phyloP scores from a whole-genome alignment of 1,284 basidiomycete species.

The Ustilago cynodontis region DNA sequence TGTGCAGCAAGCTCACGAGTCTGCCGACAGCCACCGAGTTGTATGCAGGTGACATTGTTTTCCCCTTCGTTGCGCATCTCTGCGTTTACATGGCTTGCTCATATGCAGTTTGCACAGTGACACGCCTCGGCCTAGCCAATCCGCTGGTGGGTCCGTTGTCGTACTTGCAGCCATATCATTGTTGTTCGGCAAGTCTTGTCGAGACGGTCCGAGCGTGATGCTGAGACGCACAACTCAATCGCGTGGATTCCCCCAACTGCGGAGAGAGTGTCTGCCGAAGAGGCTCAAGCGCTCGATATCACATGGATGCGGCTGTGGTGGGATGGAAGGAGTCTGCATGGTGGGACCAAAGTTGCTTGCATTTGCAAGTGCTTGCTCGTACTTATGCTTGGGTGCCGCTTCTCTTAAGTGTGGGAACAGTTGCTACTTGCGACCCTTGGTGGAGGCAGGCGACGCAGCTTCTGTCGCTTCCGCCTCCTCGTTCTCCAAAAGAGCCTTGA shows the following conservation, averaged over 20 bases:
- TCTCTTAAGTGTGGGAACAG: neutral
- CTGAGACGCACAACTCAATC: neutral
- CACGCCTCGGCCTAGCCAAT: neutral
- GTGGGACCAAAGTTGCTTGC: neutral
- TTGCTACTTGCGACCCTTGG: conserved; percentile 19
- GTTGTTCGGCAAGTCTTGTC: neutral
- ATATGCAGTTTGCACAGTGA: conserved; percentile 7
- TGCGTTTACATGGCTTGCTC: neutral
- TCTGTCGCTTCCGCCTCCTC: conserved; percentile 43
- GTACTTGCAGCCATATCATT: neutral
- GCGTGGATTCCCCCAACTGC: neutral
- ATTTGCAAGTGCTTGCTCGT: neutral
- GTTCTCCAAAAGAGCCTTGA: conserved; percentile 52
- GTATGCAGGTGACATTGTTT: neutral
- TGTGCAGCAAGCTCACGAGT: neutral
- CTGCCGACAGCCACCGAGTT: neutral
- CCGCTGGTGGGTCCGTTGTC: conserved; percentile 9
- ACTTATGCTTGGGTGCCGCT: neutral
- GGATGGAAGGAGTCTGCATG: neutral
- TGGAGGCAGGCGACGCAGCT: conserved; percentile 13
- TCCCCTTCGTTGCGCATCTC: neutral
- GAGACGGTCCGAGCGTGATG: conserved; percentile 2
- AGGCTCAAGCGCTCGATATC: conserved; percentile 10
- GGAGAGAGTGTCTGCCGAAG: conserved; percentile 9
- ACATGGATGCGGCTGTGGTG: neutral